Evolutionary conservation across 345 rosid species (phyloP).

Genomic region (Corymbia maculata): DNA sequence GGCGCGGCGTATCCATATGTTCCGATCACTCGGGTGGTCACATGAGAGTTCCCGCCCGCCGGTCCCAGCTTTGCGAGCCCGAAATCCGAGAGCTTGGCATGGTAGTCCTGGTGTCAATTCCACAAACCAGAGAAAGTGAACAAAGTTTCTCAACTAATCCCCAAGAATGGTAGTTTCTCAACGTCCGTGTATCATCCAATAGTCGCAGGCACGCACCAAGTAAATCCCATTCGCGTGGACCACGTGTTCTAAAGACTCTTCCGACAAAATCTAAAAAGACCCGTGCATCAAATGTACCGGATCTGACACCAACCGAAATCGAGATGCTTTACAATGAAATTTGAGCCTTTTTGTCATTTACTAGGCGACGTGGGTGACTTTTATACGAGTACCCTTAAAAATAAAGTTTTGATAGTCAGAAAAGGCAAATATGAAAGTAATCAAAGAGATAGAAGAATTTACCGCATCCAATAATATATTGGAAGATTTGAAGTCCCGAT

Average conservation of each 20-base stretch:
- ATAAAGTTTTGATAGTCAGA: background rate
- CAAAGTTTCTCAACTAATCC: background rate
- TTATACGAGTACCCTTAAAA: background rate
- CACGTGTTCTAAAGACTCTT: background rate
- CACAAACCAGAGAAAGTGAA: background rate
- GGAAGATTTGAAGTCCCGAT: constrained; percentile 75
- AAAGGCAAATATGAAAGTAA: background rate
- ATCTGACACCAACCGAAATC: background rate
- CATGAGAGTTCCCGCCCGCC: constrained; percentile 53
- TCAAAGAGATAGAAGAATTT: background rate
- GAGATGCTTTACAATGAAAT: background rate
- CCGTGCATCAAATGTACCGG: background rate
- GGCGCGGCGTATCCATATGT: constrained; percentile 91
- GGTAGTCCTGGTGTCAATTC: constrained; percentile 24
- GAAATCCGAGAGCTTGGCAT: constrained; percentile 84
- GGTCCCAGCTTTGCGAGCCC: constrained; percentile 83
- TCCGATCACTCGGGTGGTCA: constrained; percentile 72
- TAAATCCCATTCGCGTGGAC: background rate
- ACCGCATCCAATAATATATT: constrained; percentile 78
- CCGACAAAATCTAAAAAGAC: background rate
- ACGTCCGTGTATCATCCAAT: background rate
- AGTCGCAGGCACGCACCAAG: background rate
- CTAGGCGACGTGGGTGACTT: background rate
- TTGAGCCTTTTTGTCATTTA: background rate
- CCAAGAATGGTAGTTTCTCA: background rate